Evolutionary conservation across 305 asterid genomes (phyloP).

Genomic region (Fraxinus platypoda): DNA sequence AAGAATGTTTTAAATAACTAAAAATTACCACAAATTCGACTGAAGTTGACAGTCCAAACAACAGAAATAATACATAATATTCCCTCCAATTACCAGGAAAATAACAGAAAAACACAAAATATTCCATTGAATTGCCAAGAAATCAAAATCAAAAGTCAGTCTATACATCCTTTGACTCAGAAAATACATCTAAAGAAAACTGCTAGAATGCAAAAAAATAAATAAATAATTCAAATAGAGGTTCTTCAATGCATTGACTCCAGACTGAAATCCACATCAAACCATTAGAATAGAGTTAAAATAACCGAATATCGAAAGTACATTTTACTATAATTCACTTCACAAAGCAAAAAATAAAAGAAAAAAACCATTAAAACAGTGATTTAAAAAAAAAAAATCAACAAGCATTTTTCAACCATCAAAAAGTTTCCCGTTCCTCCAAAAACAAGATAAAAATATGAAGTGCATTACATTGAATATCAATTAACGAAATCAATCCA

Average conservation of each 20-base stretch:
- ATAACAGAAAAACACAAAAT: not conserved
- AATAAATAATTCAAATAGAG: not conserved
- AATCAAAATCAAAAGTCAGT: not conserved
- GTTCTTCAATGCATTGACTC: not conserved
- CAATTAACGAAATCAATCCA: not conserved
- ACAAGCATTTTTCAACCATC: not conserved
- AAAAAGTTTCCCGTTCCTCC: not conserved
- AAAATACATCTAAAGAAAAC: not conserved
- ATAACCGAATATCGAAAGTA: not conserved
- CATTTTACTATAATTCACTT: not conserved
- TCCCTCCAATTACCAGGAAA: not conserved
- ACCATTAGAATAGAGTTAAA: not conserved
- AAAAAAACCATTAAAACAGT: not conserved
- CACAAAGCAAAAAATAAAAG: not conserved
- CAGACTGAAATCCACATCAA: constrained; percentile 6
- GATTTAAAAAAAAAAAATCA: not conserved
- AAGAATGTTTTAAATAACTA: not conserved
- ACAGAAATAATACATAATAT: not conserved
- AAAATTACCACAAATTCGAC: not conserved
- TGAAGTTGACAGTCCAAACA: not conserved
- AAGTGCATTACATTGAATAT: not conserved
- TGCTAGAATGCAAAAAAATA: not conserved
- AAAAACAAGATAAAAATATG: not conserved
- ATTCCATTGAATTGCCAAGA: not conserved
- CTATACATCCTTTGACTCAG: not conserved